phyloP scores from a whole-genome alignment of 2,329 filamentous ascomycete genomes.

The Aspergillus costaricaensis region DNA sequence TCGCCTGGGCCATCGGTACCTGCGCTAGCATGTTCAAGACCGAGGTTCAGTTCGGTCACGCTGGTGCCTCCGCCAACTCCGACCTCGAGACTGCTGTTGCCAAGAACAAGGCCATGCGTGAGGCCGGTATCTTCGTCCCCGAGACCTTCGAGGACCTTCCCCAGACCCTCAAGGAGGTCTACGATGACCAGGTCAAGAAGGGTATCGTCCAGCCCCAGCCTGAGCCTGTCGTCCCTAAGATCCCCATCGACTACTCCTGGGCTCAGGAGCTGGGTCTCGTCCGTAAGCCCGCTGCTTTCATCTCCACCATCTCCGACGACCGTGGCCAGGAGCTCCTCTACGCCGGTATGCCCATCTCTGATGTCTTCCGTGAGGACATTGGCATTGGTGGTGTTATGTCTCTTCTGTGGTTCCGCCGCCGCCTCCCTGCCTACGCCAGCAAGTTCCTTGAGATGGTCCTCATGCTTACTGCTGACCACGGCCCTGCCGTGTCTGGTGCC shows the following conservation, averaged over 20 bases:
- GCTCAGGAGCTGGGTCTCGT: conserved; percentile 98
- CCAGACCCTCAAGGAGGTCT: conserved; percentile 71
- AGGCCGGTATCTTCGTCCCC: conserved; percentile 91
- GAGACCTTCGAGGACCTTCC: conserved; percentile 97
- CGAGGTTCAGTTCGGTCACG: conserved; percentile 98
- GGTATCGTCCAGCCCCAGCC: conserved; percentile 82
- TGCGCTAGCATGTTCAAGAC: conserved; percentile 99
- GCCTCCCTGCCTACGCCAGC: conserved; percentile 92
- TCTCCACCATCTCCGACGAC: conserved; percentile 99
- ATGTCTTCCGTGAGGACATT: conserved; percentile 98
- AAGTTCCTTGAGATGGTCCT: conserved; percentile 99
- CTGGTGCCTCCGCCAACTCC: conserved; percentile 98
- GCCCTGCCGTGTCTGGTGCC: conserved; percentile 96
- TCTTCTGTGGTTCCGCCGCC: conserved; percentile 97
- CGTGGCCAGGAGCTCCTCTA: conserved; percentile 99
- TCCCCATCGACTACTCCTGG: conserved; percentile 99
- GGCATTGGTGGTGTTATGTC: conserved; percentile 99
- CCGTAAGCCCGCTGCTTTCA: conserved; percentile 99
- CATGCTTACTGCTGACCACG: conserved; percentile 99
- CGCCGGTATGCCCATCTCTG: conserved; percentile 99
- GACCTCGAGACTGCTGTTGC: conserved; percentile 93
- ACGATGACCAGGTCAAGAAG: conserved; percentile 81
- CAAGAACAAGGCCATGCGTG: conserved; percentile 97
- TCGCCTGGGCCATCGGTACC: conserved; percentile 98
- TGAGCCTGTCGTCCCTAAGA: conserved; percentile 95